Base-by-base conservation (phyloP, 1,139 yeast genomes). In the Candida sanyaensis region DNA sequence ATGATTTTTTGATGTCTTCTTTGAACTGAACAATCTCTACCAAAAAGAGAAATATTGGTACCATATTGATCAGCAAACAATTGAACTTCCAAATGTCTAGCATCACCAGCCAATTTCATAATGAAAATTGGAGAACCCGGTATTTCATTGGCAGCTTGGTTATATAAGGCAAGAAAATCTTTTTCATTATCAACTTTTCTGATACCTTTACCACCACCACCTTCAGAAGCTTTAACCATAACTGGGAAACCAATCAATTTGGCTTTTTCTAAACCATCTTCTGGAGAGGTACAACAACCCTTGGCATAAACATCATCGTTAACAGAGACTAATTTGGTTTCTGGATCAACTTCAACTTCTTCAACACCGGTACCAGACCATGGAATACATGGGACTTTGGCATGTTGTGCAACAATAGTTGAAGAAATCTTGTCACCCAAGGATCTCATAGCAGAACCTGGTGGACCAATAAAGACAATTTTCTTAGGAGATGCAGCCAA, bases 141-240 rank as follows among this genome's bases (percentile, higher is more conserved):
- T 46, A 91, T 90, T 75, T 91, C 97, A 62, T 88, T 89, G 41
- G 93, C 88, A 41, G 96, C 97, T 73, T 91, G 97, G 55, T 84
- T 81, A 66, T 89, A 91, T 57, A 87, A 73, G 34, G 86, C 59
- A 37, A 77, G 61, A 57, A 91, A 91, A 59, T 88, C 85, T 52
- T 82, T 83, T 68, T 86, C 96, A 51, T 77, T 66, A 48, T 88
- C 96, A 55, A 88, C 97, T 69, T 89, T 89, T 78, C 97, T 85
- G 65, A 91, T 91, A 80, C 97, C 97, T 73, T 91, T 91, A 79
- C 97, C 97, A 77, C 97, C 97, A 73, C 97, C 97, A 78, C 97
- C 97, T 84, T 91, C 97, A 51, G 96, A 89, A 38, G 97, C 97
- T 69, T 91, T 91, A 61, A 91, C 83, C 97, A 91, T 91, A 45